phyloP scores from a whole-genome alignment of 306 rosid genomes.

The Dryas drummondii region DNA sequence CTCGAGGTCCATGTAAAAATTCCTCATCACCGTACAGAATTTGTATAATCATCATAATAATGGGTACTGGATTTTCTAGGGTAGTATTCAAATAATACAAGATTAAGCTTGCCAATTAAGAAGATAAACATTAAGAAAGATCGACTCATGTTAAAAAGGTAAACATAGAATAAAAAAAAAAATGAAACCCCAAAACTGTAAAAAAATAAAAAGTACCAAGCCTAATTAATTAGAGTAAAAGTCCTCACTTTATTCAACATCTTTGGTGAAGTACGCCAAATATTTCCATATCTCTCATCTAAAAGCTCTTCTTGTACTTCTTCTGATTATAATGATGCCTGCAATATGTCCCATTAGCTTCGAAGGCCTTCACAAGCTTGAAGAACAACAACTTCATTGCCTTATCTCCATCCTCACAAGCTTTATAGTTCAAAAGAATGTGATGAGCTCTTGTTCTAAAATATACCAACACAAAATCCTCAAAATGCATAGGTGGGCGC shows the following conservation, averaged over 20 bases:
- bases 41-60: too few species aligned
- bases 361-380: constrained; percentile 34
- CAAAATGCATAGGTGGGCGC: constrained; percentile 20
- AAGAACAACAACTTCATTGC: constrained; percentile 15
- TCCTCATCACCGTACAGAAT: too few species aligned
- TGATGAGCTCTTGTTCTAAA: constrained; percentile 27
- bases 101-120: too few species aligned
- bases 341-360: constrained; percentile 35
- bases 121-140: too few species aligned
- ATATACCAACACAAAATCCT: constrained; percentile 28
- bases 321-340: constrained; percentile 28
- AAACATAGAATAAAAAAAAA: too few species aligned
- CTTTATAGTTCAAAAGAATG: constrained; percentile 34
- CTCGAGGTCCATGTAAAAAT: too few species aligned
- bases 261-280: background rate
- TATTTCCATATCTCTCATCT: background rate
- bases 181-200: too few species aligned
- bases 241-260: background rate
- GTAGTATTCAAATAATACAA: too few species aligned
- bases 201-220: too few species aligned
- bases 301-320: background rate
- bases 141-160: too few species aligned
- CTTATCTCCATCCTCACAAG: constrained; percentile 7
- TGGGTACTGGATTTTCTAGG: too few species aligned
- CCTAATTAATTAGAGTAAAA: too few species aligned